phyloP scores from a whole-genome alignment of 1,284 basidiomycete species.

The Cerrena zonata region DNA sequence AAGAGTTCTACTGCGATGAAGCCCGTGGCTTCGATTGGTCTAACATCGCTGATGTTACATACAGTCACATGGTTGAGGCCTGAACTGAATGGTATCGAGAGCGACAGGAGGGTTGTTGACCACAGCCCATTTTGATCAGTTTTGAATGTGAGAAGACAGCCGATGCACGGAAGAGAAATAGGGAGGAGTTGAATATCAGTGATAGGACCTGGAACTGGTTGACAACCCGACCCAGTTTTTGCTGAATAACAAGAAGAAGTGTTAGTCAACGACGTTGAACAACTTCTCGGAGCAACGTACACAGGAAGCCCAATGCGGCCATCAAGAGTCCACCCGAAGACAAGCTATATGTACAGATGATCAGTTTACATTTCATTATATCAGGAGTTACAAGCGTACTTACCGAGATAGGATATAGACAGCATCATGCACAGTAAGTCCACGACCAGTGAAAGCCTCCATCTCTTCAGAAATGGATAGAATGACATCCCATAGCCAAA shows the following conservation, averaged over 20 bases:
- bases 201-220: neutral
- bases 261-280: no score
- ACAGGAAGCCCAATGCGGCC: neutral
- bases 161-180: conserved; percentile 3
- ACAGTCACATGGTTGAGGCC: neutral
- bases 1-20: neutral
- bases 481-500: neutral
- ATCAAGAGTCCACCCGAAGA: neutral
- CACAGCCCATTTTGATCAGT: neutral
- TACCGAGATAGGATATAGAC: conserved; percentile 3
- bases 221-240: no score
- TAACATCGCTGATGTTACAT: neutral
- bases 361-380: neutral
- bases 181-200: conserved; percentile 2
- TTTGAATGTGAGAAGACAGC: conserved; percentile 4
- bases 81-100: neutral
- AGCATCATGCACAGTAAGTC: neutral
- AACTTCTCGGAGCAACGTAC: no score
- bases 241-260: no score
- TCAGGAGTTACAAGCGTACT: neutral
- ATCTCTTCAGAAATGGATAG: neutral
- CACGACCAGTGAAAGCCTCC: neutral
- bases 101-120: neutral
- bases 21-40: neutral
- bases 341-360: no score